Evolutionary conservation across 1,139 yeast species (phyloP), one percentile per base, ranked within the genome.

Genomic region (Debaryomycetaceae sp.): DNA sequence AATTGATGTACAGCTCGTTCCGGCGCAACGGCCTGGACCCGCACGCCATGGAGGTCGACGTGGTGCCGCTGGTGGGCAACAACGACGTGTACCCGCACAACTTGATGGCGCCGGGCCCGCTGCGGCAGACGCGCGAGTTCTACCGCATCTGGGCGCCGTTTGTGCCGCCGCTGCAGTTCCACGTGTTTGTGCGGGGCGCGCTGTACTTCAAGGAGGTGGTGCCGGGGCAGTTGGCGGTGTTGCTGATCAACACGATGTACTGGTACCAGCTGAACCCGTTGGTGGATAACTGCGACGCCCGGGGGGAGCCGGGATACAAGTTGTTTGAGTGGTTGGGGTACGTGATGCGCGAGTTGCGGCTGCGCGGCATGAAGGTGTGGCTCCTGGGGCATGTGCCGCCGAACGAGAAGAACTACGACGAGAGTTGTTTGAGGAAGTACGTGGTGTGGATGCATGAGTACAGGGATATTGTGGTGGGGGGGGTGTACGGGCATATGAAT

Each of bases 11-110:
- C 30, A 63, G 67, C 7, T 47, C 69, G 1, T 83, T 80, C 55
- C 61, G 65, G 43, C 59, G 63, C 5, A 55, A 58, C 23, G 61
- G 63, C 28, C 44, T 51, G 3, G 63, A 71, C 34, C 75, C 74
- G 24, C 52, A 71, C 39, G 70, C 66, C 26, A 61, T 78, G 36
- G 44, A 63, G 31, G 61, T 71, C n/a, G 70, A 65, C 34, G 49
- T 74, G 35, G 58, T 84, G 13, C 94, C 95, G 15, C 71, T 83
- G 34, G 56, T 84, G 31, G 95, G 95, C 4, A 85, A 85, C 51
- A 85, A 85, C 50, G 95, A 85, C 50, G 95, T 85, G 2, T 85
- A 77, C 50, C 95, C 95, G 1, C 95, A 85, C 56, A 85, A 85
- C 48, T 60, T 85, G 51, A 82, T 83, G 53, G 75, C 88, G 1